Conservation (phyloP, 2,329 filamentous ascomycete species). For the Aphanoascus verrucosus region DNA sequence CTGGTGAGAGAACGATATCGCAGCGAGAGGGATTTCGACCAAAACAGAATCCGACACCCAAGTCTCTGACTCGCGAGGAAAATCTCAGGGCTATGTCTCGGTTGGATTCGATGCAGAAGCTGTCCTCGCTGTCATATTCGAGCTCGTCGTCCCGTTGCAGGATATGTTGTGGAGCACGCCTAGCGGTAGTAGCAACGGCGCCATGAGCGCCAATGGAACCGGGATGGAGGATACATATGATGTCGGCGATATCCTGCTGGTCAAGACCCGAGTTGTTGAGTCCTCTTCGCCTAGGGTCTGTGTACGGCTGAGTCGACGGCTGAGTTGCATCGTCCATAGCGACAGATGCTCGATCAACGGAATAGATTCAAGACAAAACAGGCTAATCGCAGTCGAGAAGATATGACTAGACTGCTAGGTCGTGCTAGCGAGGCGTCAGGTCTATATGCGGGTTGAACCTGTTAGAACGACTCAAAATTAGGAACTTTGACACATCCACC, state of each 20-base stretch:
- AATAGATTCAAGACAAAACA: background rate
- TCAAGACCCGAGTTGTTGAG: conserved; percentile 72
- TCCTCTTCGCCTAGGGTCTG: conserved; percentile 70
- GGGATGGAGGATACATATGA: conserved; percentile 79
- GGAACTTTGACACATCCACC: no score
- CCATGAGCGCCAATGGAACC: conserved; percentile 59
- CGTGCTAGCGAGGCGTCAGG: no score
- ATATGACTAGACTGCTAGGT: background rate
- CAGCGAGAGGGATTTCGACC: conserved; percentile 63
- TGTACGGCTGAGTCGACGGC: conserved; percentile 62
- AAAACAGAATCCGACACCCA: conserved; percentile 67
- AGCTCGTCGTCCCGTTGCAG: conserved; percentile 40
- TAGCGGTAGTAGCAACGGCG: conserved; percentile 53
- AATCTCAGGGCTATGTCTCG: conserved; percentile 67
- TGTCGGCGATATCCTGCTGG: conserved; percentile 73
- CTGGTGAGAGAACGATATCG: conserved; percentile 60
- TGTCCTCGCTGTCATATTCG: conserved; percentile 31
- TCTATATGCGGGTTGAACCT: no score
- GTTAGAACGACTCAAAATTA: no score
- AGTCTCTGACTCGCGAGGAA: conserved; percentile 60
- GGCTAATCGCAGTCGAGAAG: no score
- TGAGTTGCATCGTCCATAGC: conserved; percentile 42
- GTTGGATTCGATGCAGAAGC: conserved; percentile 20
- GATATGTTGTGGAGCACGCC: conserved; percentile 48
- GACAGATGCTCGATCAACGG: background rate